A percentile compares a stretch with the other conserved stretches of the same genome.
These are phyloP conservation scores for Vachellia collinsii DNA, from an alignment of 306 rosid genomes.

Conservation along the genomic window DNA sequence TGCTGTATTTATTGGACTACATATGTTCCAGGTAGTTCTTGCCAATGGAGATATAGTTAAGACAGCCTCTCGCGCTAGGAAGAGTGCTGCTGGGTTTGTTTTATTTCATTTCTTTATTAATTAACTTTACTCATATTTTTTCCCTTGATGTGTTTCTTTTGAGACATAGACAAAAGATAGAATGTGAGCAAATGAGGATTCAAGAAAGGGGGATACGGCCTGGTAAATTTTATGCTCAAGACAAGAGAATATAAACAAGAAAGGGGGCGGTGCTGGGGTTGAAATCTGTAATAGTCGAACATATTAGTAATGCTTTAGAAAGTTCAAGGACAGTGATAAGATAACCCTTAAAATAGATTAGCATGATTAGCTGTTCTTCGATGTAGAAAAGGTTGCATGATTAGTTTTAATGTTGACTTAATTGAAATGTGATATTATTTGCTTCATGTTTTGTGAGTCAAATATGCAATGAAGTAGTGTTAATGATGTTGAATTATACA, in stretches of 20 bases:
- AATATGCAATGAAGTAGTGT: conserved; percentile 26
- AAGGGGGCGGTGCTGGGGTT: background rate
- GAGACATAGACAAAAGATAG: conserved; percentile 13
- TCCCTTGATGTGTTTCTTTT: background rate
- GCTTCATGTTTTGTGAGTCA: background rate
- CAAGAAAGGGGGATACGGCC: background rate
- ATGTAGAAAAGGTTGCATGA: background rate
- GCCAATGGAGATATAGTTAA: conserved; percentile 90
- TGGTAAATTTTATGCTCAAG: conserved; percentile 17
- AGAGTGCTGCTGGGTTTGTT: conserved; percentile 95
- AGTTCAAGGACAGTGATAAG: background rate
- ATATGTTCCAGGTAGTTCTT: conserved; percentile 75
- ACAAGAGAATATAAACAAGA: conserved; percentile 1
- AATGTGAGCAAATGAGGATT: conserved; percentile 17
- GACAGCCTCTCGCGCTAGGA: conserved; percentile 96
- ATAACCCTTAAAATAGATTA: background rate
- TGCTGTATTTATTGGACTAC: conserved; percentile 38
- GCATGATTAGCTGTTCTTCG: background rate
- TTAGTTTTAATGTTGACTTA: background rate
- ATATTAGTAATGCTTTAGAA: background rate
- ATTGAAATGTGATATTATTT: background rate
- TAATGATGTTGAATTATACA: conserved; percentile 24
- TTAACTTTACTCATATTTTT: conserved; percentile 30
- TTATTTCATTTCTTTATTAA: conserved; percentile 26
- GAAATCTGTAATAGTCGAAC: background rate